phyloP scores from a whole-genome alignment of 371 early-diverging fungal species.

The Mucor mucedo region DNA sequence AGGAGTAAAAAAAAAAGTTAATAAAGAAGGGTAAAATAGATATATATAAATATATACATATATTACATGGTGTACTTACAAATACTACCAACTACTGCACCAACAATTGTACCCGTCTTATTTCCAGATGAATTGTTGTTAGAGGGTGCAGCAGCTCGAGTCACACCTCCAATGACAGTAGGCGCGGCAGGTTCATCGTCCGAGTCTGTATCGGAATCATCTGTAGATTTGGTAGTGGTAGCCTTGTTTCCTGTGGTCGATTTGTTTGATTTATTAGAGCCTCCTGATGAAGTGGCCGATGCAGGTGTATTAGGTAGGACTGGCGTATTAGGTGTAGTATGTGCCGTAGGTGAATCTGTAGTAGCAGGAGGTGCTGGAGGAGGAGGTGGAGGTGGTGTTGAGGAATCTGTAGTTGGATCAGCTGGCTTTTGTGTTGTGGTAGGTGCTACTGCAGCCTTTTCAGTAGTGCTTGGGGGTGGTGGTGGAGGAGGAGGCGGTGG shows the following conservation, averaged over 20 bases:
- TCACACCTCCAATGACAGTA: conserved; percentile 10
- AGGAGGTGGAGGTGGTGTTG: conserved; percentile 9
- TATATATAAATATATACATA: neutral
- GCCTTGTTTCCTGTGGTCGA: neutral
- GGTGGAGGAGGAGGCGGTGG: conserved; percentile 10
- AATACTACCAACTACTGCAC: conserved; percentile 48
- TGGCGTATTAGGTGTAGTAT: conserved; percentile 9
- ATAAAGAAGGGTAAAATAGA: neutral
- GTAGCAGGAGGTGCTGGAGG: neutral
- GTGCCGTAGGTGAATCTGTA: conserved; percentile 6
- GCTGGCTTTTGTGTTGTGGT: conserved; percentile 8
- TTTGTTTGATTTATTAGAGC: conserved; percentile 2
- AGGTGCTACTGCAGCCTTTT: neutral
- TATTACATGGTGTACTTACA: conserved; percentile 33
- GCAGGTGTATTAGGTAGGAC: conserved; percentile 11
- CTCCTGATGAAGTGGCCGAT: conserved; percentile 10
- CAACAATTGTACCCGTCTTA: conserved; percentile 41
- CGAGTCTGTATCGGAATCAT: neutral
- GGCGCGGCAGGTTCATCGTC: conserved; percentile 1
- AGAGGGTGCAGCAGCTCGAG: conserved; percentile 5
- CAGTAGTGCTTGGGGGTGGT: neutral
- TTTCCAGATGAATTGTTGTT: conserved; percentile 15
- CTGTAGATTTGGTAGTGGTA: neutral
- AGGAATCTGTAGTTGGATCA: conserved; percentile 12
- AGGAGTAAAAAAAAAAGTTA: neutral